phyloP scores from a whole-genome alignment of 768 basidiomycete genomes.

The Lactarius sp. region DNA sequence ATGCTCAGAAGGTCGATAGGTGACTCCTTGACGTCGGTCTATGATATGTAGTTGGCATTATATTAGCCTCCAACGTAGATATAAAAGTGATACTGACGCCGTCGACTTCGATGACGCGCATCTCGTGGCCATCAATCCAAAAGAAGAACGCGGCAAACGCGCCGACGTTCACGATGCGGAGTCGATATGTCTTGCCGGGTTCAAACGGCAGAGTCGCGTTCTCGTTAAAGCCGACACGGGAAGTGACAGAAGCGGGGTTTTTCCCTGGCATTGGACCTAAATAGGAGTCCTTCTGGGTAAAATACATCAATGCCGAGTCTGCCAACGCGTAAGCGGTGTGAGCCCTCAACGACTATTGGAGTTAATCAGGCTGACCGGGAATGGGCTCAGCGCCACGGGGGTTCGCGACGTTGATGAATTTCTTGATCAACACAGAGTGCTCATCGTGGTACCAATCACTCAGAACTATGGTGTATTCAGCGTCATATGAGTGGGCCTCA shows the following conservation, averaged over 20 bases:
- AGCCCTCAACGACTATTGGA: not conserved
- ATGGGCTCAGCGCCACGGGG: conserved; percentile 86
- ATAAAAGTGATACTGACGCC: conserved; percentile 48
- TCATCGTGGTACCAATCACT: conserved; percentile 92
- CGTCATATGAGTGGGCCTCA: conserved; percentile 75
- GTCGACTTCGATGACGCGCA: conserved; percentile 80
- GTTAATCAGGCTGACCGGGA: conserved; percentile 48
- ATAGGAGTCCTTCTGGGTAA: conserved; percentile 69
- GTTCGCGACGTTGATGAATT: conserved; percentile 68
- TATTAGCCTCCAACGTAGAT: not conserved
- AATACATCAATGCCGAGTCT: conserved; percentile 84
- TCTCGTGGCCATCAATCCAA: conserved; percentile 86
- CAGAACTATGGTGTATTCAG: conserved; percentile 81
- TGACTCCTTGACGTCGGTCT: conserved; percentile 75
- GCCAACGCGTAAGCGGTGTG: not conserved
- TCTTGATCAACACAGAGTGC: conserved; percentile 53
- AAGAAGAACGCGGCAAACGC: conserved; percentile 75
- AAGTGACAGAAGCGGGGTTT: conserved; percentile 42
- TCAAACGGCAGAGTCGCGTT: conserved; percentile 81
- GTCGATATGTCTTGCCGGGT: conserved; percentile 85
- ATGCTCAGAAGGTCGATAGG: conserved; percentile 68
- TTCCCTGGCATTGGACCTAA: conserved; percentile 53
- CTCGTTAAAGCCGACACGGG: conserved; percentile 76
- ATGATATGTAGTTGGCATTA: conserved; percentile 3
- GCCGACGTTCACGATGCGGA: conserved; percentile 81